Evolutionary conservation across 192 early-diverging fungal genomes (phyloP).

Genomic region (Backusella australiensis): DNA sequence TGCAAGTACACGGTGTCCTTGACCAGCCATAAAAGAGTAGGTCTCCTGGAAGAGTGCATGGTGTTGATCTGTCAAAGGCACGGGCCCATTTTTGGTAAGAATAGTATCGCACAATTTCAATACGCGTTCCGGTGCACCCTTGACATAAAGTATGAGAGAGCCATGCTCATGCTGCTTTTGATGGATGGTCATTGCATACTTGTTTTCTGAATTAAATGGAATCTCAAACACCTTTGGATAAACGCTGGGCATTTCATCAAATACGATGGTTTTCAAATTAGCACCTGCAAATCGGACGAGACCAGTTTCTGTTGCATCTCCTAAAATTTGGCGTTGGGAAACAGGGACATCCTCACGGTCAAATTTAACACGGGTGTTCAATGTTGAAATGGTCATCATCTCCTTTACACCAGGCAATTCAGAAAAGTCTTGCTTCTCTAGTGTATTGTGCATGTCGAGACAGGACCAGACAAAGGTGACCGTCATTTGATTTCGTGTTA

Average conservation of each 20-base stretch:
- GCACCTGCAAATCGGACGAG: slow-evolving; percentile 78
- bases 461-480: slow-evolving; percentile 90
- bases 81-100: slow-evolving; percentile 48
- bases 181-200: slow-evolving; percentile 93
- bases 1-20: slow-evolving; percentile 92
- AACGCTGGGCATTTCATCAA: slow-evolving; percentile 63
- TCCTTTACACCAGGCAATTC: slow-evolving; percentile 70
- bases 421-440: slow-evolving; percentile 37
- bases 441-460: slow-evolving; percentile 57
- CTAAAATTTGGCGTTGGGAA: slow-evolving; percentile 74
- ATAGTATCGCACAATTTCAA: slow-evolving; percentile 79
- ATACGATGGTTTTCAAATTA: slow-evolving; percentile 55
- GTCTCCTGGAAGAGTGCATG: slow-evolving; percentile 62
- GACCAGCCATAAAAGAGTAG: slow-evolving; percentile 89
- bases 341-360: slow-evolving; percentile 88
- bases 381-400: slow-evolving; percentile 71
- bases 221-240: slow-evolving; percentile 93
- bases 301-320: slow-evolving; percentile 95
- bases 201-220: slow-evolving; percentile 96
- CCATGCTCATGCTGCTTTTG: slow-evolving; percentile 67
- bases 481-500: slow-evolving; percentile 97
- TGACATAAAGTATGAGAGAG: slow-evolving; percentile 79
- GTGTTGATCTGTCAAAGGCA: slow-evolving; percentile 73
- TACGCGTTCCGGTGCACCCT: slow-evolving; percentile 96
- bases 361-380: slow-evolving; percentile 89